phyloP scores from a whole-genome alignment of 2,329 filamentous ascomycete species.

The Talaromyces islandicus region DNA sequence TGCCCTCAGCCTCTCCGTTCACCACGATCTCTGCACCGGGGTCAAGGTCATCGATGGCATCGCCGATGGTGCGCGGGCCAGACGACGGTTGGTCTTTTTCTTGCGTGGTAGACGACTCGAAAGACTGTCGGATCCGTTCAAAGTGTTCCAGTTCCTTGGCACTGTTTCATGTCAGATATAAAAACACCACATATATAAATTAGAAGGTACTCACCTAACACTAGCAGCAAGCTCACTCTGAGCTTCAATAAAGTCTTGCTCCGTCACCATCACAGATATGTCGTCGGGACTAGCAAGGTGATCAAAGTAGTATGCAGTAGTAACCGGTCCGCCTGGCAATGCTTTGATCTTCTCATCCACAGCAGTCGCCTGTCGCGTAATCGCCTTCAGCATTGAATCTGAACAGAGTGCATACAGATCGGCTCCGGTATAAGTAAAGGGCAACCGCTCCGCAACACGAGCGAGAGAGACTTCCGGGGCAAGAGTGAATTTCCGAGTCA shows the following conservation, averaged over 20 bases:
- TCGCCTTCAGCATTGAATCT: conserved; percentile 97
- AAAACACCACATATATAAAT: background rate
- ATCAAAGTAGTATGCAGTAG: conserved; percentile 93
- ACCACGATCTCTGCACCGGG: conserved; percentile 17
- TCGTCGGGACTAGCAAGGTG: conserved; percentile 79
- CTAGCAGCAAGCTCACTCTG: conserved; percentile 83
- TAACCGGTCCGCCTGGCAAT: conserved; percentile 56
- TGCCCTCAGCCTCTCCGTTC: conserved; percentile 16
- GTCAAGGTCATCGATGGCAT: conserved; percentile 31
- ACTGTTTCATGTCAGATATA: conserved; percentile 42
- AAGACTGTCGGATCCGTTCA: conserved; percentile 71
- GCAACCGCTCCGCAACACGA: conserved; percentile 68
- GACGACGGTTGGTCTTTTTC: conserved; percentile 24
- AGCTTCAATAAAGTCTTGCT: conserved; percentile 79
- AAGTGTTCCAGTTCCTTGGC: conserved; percentile 90
- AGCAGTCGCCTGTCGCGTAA: conserved; percentile 77
- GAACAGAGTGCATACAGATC: conserved; percentile 97
- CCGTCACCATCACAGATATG: conserved; percentile 78
- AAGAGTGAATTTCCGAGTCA: conserved; percentile 91
- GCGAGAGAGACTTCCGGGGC: conserved; percentile 70
- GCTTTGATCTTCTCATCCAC: conserved; percentile 78
- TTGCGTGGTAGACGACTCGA: conserved; percentile 59
- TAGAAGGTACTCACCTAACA: conserved; percentile 51
- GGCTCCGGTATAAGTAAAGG: conserved; percentile 94
- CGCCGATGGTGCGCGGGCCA: conserved; percentile 29